A percentile compares a stretch with the other conserved stretches of the same genome.
Evolutionary conservation across 1,284 basidiomycete genomes (phyloP).

Genomic region (Cerioporus squamosus): DNA sequence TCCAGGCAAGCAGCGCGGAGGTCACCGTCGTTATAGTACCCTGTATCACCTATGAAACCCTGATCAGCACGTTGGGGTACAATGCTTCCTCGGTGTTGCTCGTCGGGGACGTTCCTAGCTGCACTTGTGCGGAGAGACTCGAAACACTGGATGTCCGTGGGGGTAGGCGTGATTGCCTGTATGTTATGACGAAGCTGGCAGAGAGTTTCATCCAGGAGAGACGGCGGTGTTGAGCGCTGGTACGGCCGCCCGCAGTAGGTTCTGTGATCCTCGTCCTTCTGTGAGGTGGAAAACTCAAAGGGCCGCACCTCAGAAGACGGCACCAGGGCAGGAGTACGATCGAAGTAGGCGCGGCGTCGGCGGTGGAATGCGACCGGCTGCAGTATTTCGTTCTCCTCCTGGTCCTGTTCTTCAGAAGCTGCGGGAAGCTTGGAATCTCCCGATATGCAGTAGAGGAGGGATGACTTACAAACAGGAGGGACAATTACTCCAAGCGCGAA

Average conservation of each 20-base stretch:
- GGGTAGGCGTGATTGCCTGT: background rate
- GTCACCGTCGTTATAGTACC: background rate
- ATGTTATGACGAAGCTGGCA: conserved; percentile 8
- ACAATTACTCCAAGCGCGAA: background rate
- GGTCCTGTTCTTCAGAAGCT: background rate
- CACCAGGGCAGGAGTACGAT: background rate
- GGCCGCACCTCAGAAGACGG: background rate
- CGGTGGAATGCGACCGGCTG: background rate
- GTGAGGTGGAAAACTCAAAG: background rate
- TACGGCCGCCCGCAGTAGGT: conserved; percentile 1
- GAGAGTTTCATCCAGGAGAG: conserved; percentile 7
- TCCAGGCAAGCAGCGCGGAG: background rate
- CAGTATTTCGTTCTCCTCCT: background rate
- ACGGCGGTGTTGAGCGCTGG: background rate
- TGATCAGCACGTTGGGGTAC: background rate
- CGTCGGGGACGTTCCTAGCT: background rate
- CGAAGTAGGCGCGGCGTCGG: background rate
- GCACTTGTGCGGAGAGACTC: background rate
- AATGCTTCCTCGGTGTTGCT: background rate
- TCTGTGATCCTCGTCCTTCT: background rate
- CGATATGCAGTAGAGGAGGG: background rate
- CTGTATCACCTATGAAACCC: background rate
- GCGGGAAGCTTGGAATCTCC: background rate
- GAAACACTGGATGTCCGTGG: conserved; percentile 9
- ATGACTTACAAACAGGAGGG: background rate